These are phyloP conservation scores for Phytophthora pseudosyringae DNA, from an alignment of 352 stramenopile species.

Conservation along the genomic window DNA sequence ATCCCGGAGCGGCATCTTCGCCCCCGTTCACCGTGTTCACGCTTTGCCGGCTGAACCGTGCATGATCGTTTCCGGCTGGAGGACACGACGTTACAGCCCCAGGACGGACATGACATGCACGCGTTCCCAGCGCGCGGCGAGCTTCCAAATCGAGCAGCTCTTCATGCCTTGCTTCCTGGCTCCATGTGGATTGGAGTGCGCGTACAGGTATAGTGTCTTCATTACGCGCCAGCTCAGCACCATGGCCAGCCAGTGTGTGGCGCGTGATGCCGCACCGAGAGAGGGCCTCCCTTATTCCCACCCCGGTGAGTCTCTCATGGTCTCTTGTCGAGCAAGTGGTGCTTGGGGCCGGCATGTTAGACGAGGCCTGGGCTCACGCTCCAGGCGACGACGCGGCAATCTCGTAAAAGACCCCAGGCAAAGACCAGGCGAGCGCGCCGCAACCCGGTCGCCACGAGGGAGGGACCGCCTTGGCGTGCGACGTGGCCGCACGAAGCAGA, in stretches of 20 bases:
- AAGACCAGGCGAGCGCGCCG: slow-evolving; percentile 6
- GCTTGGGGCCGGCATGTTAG: slow-evolving; percentile 19
- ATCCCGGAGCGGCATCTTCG: not conserved
- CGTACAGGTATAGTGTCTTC: too few species aligned
- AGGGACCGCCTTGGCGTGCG: not conserved
- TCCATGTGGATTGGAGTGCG: too few species aligned
- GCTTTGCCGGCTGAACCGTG: not conserved
- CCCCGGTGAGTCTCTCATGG: slow-evolving; percentile 22
- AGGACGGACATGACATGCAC: not conserved
- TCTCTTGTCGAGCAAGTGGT: slow-evolving; percentile 29
- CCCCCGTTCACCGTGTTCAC: slow-evolving; percentile 12
- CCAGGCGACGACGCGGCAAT: slow-evolving; percentile 1
- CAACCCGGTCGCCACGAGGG: slow-evolving; percentile 14
- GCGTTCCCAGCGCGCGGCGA: not conserved
- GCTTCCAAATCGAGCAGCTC: slow-evolving; percentile 27
- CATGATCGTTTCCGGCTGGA: slow-evolving; percentile 13
- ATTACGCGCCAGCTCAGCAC: not conserved
- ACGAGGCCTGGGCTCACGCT: not conserved
- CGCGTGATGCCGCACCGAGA: slow-evolving; percentile 20
- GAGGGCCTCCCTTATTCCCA: not conserved
- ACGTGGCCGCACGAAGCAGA: not conserved
- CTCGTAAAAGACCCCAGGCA: not conserved
- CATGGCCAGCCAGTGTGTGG: not conserved
- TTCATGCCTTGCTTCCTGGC: slow-evolving; percentile 8
- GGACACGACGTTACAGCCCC: not conserved